These are phyloP conservation scores for Alectoria sarmentosa DNA, from an alignment of 495 filamentous ascomycete species.

Conservation along the genomic window DNA sequence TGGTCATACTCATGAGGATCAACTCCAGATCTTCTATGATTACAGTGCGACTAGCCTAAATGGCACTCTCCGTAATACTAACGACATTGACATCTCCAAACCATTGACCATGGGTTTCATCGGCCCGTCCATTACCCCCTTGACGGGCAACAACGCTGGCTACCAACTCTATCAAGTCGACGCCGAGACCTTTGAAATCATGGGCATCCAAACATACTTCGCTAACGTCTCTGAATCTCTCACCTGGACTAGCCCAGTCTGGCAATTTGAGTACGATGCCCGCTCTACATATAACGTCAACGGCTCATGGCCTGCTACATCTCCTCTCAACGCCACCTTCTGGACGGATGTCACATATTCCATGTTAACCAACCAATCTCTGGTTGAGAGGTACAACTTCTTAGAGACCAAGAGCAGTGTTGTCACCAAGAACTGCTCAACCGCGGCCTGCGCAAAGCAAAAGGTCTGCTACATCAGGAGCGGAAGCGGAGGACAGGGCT, in stretches of 20 bases:
- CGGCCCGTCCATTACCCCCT: constrained; percentile 31
- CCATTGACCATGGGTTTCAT: constrained; percentile 32
- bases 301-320: constrained; percentile 33
- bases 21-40: constrained; percentile 33
- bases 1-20: constrained; percentile 32
- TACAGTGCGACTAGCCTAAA: constrained; percentile 24
- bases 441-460: constrained; percentile 36
- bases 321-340: constrained; percentile 42
- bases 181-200: constrained; percentile 30
- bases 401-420: constrained; percentile 41
- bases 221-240: constrained; percentile 28
- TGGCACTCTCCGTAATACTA: constrained; percentile 28
- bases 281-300: constrained; percentile 26
- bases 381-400: constrained; percentile 39
- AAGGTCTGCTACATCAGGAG: constrained; percentile 45
- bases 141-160: constrained; percentile 33
- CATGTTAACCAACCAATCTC: constrained; percentile 36
- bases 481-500: constrained; percentile 38
- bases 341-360: constrained; percentile 42
- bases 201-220: constrained; percentile 33
- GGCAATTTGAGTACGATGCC: constrained; percentile 24
- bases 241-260: constrained; percentile 21
- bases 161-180: constrained; percentile 34
- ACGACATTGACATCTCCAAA: constrained; percentile 21
- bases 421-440: constrained; percentile 40